Base-by-base conservation (phyloP, 2,329 filamentous ascomycete species). In the Cladophialophora immunda region DNA sequence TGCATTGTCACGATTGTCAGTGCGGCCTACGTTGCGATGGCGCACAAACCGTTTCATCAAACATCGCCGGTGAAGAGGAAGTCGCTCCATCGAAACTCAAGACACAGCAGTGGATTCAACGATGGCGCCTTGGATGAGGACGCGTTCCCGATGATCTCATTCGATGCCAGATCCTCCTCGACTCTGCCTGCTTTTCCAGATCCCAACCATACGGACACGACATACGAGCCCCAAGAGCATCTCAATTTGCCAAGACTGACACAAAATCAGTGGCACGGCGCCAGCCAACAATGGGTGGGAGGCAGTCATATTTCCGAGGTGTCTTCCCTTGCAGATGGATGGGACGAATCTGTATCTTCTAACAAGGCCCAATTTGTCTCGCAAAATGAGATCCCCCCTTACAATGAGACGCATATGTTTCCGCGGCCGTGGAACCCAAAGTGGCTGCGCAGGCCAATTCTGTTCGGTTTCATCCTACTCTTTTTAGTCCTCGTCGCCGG, bases 391-490 rank as follows among this genome's bases (percentile, higher is more conserved):
- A 19, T 45, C 3, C 38, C 38, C 29, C 22, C 5, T 5, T 13
- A 54, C 29, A 32, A 54, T 4, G 25, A 29, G 4, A 11, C 52
- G n/a, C 52, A 27, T 8, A 15, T 29, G 8, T 7, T 54, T 27
- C 52, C 52, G 22, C 52, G 22, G 15, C 50, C 11, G 34, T 62
- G 60, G 60, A 55, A 62, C 19, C 60, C 60, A n/a, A 56, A 22
- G 13, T 34, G 30, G 29, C 30, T 62, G 11, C 60, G 47, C 50
- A 50, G 17, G 32, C 32, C 47, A 22, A 29, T 45, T 41, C 60
- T 62, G 13, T 22, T 29, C 4, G 32, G 34, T 4, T 56, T 62
- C 19, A 29, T 55, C 15, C 17, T 56, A 22, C 29, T 60, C 34
- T 65, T 59, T 36, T 25, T 65, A 38, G 15, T 29, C 17, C 34